Conservation (phyloP, 805 yeast genomes). For the Lipomyces chichibuensis region DNA sequence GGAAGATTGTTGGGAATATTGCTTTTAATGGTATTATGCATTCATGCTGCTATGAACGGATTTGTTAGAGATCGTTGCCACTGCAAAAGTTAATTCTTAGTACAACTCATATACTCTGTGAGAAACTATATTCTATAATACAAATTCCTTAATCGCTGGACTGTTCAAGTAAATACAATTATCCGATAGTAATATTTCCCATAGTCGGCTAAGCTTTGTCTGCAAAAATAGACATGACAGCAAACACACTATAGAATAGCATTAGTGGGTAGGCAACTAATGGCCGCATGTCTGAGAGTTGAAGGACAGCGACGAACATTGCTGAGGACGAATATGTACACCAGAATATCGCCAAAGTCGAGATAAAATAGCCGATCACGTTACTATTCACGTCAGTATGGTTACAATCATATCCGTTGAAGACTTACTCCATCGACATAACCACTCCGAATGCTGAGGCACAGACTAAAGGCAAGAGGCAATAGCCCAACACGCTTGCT, state of each 20-base stretch:
- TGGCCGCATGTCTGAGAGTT: constrained; percentile 80
- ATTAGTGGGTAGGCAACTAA: constrained; percentile 92
- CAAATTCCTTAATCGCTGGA: background rate
- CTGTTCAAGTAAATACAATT: background rate
- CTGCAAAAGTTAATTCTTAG: background rate
- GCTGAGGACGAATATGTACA: constrained; percentile 93
- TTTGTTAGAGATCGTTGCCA: background rate
- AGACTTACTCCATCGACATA: constrained; percentile 58
- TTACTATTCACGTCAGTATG: constrained; percentile 45
- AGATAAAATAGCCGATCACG: constrained; percentile 67
- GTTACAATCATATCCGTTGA: background rate
- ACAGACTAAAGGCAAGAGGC: constrained; percentile 84
- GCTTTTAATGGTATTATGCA: background rate
- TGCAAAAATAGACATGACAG: constrained; percentile 91
- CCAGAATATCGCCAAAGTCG: constrained; percentile 76
- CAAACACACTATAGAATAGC: constrained; percentile 90
- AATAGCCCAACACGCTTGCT: constrained; percentile 91
- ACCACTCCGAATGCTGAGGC: constrained; percentile 73
- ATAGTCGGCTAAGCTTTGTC: constrained; percentile 37
- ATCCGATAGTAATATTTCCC: background rate
- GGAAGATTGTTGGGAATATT: background rate
- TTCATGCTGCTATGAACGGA: background rate
- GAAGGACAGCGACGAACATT: constrained; percentile 82
- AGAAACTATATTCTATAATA: background rate
- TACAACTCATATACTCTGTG: background rate